Base-by-base conservation (phyloP, 2,329 filamentous ascomycete species). In the Fusarium sp. region DNA sequence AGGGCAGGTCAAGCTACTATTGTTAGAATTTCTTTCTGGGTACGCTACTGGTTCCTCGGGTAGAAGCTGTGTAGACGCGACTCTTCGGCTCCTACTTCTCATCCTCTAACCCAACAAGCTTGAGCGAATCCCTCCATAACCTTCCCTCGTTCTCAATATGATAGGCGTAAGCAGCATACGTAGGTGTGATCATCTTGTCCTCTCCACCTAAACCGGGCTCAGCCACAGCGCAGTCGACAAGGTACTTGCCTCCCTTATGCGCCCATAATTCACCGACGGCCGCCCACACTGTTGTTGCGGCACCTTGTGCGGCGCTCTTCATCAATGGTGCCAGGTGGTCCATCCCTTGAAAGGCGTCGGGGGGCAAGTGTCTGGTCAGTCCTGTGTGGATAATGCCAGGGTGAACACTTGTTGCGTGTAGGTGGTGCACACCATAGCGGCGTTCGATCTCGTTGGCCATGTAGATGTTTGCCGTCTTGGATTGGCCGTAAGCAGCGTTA, bases 381-480 rank as follows among this genome's bases (percentile, higher is more conserved):
- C 24, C 44, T 3, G 63, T 68, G 0, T n/a, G 0, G 4, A 68
- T 5, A 0, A 46, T 1, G 1, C 71, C 73, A 2, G 71, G 71
- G 14, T 73, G 71, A 2, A 75, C 11, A 22, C 68, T 73, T 1
- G 63, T 70, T 0, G 72, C 64, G 20, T 75, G 71, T 1, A 75
- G 43, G 0, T 68, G n/a, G 1, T 43, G 12, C 1, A n/a, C 15
- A 10, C 66, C 64, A 6, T 72, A 72, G 8, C 62, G 62, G 5
- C 72, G 60, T 27, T 75, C 71, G 0, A 75, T 63, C n/a, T 75
- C 66, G 15, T 68, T 75, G 8, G 71, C 67, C 72, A 75, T 75
- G 57, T 73, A 75, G 24, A 63, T 61, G 5, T 73, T 72, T 10
- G 68, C 73, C 3, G 66, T 72, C 24, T 75, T 75, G 10, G 72